Conservation (phyloP, 495 filamentous ascomycete genomes). For the Podospora anserina region DNA sequence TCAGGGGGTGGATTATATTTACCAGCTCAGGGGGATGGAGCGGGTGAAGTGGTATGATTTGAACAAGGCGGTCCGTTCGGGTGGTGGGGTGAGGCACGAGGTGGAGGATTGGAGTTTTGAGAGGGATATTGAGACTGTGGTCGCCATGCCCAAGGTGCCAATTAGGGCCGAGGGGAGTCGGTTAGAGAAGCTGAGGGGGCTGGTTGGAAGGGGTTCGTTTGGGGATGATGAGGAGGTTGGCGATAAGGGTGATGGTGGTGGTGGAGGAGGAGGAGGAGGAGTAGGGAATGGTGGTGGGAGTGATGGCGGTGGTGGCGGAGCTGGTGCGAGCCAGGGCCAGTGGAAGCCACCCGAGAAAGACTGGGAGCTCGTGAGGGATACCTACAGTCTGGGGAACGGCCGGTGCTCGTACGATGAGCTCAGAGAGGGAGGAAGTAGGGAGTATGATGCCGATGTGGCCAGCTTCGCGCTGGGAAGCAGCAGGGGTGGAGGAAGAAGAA, state of each 20-base stretch:
- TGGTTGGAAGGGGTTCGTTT: conserved; percentile 8
- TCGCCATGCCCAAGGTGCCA: conserved; percentile 19
- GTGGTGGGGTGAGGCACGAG: neutral
- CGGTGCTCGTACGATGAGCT: conserved; percentile 22
- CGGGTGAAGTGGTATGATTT: conserved; percentile 38
- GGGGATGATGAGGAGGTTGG: neutral
- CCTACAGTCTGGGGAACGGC: conserved; percentile 27
- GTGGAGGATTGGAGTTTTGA: conserved; percentile 37
- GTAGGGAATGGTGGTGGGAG: neutral
- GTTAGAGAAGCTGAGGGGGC: conserved; percentile 28
- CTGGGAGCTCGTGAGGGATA: conserved; percentile 21
- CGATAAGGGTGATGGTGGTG: neutral
- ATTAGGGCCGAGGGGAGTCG: conserved; percentile 12
- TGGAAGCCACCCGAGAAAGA: conserved; percentile 27
- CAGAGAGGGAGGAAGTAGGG: neutral
- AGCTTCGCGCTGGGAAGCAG: neutral
- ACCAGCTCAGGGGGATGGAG: conserved; percentile 37
- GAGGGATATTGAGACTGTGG: conserved; percentile 32
- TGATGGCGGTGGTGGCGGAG: neutral
- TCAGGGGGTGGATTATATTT: conserved; percentile 41
- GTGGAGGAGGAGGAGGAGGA: neutral
- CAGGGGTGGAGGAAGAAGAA: neutral
- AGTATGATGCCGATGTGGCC: conserved; percentile 20
- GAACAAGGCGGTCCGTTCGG: conserved; percentile 1
- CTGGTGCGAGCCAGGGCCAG: neutral